Percentiles rank a stretch among this genome's conserved stretches.
These are phyloP conservation scores for Magnaporthiopsis poae DNA, from an alignment of 2,329 filamentous ascomycete genomes.

Conservation along the genomic window DNA sequence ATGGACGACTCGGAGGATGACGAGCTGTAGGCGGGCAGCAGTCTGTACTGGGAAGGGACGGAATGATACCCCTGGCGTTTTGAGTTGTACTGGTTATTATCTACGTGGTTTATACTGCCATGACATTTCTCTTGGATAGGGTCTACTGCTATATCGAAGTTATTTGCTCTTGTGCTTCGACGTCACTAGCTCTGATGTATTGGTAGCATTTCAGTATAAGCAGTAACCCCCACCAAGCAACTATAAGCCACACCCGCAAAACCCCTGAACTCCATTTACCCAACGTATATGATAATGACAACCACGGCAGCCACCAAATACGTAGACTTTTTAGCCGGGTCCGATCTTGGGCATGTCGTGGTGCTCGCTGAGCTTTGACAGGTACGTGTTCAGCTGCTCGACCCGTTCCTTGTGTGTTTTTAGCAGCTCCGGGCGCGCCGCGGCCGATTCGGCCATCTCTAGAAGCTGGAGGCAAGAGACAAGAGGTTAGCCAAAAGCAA, in stretches of 20 bases:
- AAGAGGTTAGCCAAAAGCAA: not conserved
- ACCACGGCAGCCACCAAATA: not conserved
- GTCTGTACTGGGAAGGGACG: not conserved
- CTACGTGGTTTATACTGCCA: too few species aligned
- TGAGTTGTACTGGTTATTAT: too few species aligned
- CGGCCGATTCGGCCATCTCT: conserved; percentile 57
- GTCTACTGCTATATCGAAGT: too few species aligned
- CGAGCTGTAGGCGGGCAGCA: not conserved
- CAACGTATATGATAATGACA: not conserved
- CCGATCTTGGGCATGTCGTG: conserved; percentile 82
- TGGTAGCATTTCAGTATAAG: too few species aligned
- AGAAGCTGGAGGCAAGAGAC: conserved; percentile 49
- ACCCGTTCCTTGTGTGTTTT: conserved; percentile 97
- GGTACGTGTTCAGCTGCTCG: conserved; percentile 87
- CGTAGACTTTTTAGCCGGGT: conserved; percentile 34
- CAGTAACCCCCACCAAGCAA: not conserved
- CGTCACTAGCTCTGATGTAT: too few species aligned
- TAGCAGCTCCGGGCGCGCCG: conserved; percentile 60
- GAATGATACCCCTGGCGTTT: not conserved
- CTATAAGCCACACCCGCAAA: not conserved
- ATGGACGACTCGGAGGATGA: conserved; percentile 5
- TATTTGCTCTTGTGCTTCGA: too few species aligned
- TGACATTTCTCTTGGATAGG: too few species aligned
- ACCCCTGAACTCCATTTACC: not conserved
- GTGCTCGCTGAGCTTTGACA: conserved; percentile 87